These are phyloP conservation scores for Centaurea solstitialis DNA, from an alignment of 129 eudicot species.

Conservation along the genomic window DNA sequence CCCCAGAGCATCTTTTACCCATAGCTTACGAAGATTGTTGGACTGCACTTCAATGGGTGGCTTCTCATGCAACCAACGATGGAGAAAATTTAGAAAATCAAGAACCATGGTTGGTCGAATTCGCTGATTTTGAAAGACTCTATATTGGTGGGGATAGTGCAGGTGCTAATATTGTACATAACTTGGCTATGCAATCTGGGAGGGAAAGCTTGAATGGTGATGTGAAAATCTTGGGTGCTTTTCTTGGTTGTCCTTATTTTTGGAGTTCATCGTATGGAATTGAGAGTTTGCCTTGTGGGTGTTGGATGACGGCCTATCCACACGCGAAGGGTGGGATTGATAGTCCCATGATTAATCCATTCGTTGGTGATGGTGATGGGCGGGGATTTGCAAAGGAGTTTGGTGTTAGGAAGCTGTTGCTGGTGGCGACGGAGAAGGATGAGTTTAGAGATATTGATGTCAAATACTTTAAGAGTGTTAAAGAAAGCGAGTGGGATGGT, in stretches of 20 bases:
- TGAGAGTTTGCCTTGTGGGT: slow-evolving; percentile 5
- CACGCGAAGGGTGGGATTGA: slow-evolving; percentile 24
- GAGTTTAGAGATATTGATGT: slow-evolving; percentile 29
- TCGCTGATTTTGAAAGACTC: slow-evolving; percentile 27
- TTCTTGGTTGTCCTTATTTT: slow-evolving; percentile 27
- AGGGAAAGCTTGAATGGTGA: slow-evolving; percentile 9
- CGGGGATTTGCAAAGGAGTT: slow-evolving; percentile 10
- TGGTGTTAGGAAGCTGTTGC: slow-evolving; percentile 41
- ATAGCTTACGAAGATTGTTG: slow-evolving; percentile 53
- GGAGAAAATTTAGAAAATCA: background rate
- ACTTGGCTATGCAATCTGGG: slow-evolving; percentile 25
- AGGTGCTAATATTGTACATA: slow-evolving; percentile 42
- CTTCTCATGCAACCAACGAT: slow-evolving; percentile 16
- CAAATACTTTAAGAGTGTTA: slow-evolving; percentile 38
- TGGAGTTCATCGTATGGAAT: slow-evolving; percentile 7
- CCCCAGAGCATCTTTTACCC: slow-evolving; percentile 53
- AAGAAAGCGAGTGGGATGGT: slow-evolving; percentile 57
- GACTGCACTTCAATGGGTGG: slow-evolving; percentile 46
- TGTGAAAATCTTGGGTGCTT: slow-evolving; percentile 27
- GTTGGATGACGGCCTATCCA: slow-evolving; percentile 34
- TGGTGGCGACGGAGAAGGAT: slow-evolving; percentile 37
- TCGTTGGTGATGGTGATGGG: background rate
- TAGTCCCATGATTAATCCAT: slow-evolving; percentile 42
- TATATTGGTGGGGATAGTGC: slow-evolving; percentile 48
- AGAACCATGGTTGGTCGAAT: slow-evolving; percentile 26